These are phyloP conservation scores for Naumovozyma dairenensis DNA, from an alignment of 805 yeast species.

Conservation along the genomic window DNA sequence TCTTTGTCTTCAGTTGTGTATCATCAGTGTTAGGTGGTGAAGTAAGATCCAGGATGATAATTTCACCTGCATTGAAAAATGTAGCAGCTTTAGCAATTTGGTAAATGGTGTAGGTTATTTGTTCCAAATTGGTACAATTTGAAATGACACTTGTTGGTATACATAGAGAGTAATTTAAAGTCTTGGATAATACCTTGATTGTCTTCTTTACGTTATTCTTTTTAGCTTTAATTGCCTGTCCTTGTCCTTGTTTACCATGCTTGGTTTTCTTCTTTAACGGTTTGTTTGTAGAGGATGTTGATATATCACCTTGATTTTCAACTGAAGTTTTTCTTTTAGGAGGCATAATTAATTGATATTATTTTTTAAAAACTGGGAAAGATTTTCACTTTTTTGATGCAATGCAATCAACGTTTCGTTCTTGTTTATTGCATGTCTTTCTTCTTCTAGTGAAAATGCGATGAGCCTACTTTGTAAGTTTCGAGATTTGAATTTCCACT, in stretches of 20 bases:
- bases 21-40: conserved; percentile 17
- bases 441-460: too few relatives aligned
- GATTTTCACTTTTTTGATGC: too few relatives aligned
- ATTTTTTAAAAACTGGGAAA: too few relatives aligned
- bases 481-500: too few relatives aligned
- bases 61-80: conserved; percentile 60
- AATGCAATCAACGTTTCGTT: too few relatives aligned
- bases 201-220: conserved; percentile 11
- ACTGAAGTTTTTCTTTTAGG: too few relatives aligned
- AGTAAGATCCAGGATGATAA: conserved; percentile 54
- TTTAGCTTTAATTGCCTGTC: too few relatives aligned
- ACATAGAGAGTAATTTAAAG: conserved; percentile 46
- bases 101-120: conserved; percentile 62
- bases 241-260: background rate
- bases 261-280: conserved; percentile 1
- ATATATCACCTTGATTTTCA: too few relatives aligned
- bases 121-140: conserved; percentile 58
- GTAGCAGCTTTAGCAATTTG: conserved; percentile 73
- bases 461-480: too few relatives aligned
- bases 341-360: too few relatives aligned
- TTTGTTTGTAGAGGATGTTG: background rate
- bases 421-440: too few relatives aligned
- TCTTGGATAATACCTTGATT: conserved; percentile 12
- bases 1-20: conserved; percentile 5
- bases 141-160: conserved; percentile 60